Evolutionary conservation across 1,284 basidiomycete species (phyloP), one percentile per base, ranked within the genome.

Genomic region (Cutaneotrichosporon spelunceum): DNA sequence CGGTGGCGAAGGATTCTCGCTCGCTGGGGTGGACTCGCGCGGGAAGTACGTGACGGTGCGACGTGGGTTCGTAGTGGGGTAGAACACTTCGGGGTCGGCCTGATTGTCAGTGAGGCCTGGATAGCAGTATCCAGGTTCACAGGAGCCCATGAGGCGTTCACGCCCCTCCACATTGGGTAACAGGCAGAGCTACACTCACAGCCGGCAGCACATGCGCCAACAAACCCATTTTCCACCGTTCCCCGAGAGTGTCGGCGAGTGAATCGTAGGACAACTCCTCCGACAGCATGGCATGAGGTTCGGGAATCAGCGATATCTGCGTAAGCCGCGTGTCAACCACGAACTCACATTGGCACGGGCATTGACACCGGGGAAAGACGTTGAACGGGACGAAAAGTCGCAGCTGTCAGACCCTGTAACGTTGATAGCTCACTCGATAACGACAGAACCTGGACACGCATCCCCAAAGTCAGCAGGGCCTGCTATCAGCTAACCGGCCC

Each of bases 1-100:
- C 24, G 69, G 71, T 45, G 70, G 29, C 44, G 30, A 60, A 0
- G 71, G 71, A 29, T 64, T 64, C 5, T 64, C 50, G 10, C 29
- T 36, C 10, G 26, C 24, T 0, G 59, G 57, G 3, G 70, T 72
- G 1, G 56, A 36, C 4, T 55, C 33, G 7, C 36, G 56, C 10
- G 72, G 69, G 44, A 70, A 70, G 60, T 70, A 72, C 2, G 63
- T 64, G 7, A 73, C 42, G 8, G 48, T 19, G 30, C 58, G 52
- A 19, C 49, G 21, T 3, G 23, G 24, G 13, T 29, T 2, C 13
- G 29, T 14, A 10, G 16, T 33, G 39, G 49, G 56, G 19, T 48
- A 19, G 33, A 34, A 62, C 13, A 36, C 16, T 1, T 13, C 33
- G 14, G 50, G 49, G 44, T 55, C 30, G 53, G 53, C 53, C 59